Percentiles rank a stretch among this genome's conserved stretches.
Evolutionary conservation across 305 asterid genomes (phyloP).

Genomic region (Solanum hybrid): DNA sequence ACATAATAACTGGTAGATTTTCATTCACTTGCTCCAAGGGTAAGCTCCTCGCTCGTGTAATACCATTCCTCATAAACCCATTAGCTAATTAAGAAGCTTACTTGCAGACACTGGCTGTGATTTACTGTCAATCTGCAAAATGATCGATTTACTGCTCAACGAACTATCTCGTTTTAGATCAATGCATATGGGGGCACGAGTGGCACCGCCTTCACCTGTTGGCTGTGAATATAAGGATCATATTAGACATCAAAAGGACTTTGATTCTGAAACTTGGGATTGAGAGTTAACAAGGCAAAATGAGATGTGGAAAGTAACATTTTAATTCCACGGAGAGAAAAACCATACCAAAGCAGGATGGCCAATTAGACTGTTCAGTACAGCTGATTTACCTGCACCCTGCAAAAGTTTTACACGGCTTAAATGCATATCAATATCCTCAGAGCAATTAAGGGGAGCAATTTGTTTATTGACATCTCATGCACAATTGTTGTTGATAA

Average conservation of each 20-base stretch:
- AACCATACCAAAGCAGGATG: slow-evolving; percentile 88
- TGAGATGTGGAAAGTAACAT: not conserved
- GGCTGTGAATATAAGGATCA: slow-evolving; percentile 38
- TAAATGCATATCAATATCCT: not conserved
- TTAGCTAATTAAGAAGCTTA: slow-evolving; percentile 24
- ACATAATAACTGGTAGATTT: not conserved
- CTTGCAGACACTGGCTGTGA: slow-evolving; percentile 88
- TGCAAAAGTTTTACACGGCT: slow-evolving; percentile 28
- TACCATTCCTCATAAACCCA: not conserved
- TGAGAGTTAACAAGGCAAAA: not conserved
- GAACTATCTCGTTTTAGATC: slow-evolving; percentile 84
- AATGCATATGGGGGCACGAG: slow-evolving; percentile 96
- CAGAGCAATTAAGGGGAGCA: not conserved
- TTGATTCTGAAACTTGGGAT: not conserved
- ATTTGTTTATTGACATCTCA: not conserved
- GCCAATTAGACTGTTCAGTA: slow-evolving; percentile 85
- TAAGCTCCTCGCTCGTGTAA: not conserved
- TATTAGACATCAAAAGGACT: not conserved
- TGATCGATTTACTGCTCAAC: slow-evolving; percentile 76
- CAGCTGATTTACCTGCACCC: slow-evolving; percentile 99
- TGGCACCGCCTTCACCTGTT: slow-evolving; percentile 99
- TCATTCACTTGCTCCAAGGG: not conserved
- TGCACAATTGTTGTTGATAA: not conserved
- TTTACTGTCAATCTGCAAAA: slow-evolving; percentile 91
- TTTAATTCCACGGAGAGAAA: not conserved